Evolutionary conservation across 192 early-diverging fungal genomes (phyloP), one percentile per base, ranked within the genome.

Genomic region (Linnemannia exigua): DNA sequence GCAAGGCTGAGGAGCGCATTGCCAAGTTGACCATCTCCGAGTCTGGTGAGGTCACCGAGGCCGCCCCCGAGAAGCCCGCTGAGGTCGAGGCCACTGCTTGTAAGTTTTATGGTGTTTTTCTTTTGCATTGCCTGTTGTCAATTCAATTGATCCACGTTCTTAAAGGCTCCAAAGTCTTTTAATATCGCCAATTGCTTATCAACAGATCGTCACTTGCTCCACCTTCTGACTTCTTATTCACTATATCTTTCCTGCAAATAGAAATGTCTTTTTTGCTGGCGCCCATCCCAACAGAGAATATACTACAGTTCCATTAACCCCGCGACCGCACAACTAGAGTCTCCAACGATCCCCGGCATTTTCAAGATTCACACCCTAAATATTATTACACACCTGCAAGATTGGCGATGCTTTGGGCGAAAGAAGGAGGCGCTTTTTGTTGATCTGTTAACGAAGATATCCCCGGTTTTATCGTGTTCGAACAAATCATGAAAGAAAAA

Each of bases 1-100:
- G 90, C 76, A 94, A 94, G 87, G 98, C 96, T 66, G 93, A 97
- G 88, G 95, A 93, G 71, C 94, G 94, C 90, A 95, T 98, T 77
- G 94, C 92, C 47, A 85, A 88, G 70, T 63, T 79, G 71, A 88
- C 76, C 46, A 50, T 76, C 67, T 58, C 73, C n/a, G 79, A 87
- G 31, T 66, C 44, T 25, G 51, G 33, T 9, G 79, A 86, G 67
- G 48, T 36, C 33, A 50, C 72, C 31, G 77, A 79, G 72, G 72
- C 71, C 41, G 31, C 76, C 28, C 8, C 77, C 72, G 73, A 74
- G 73, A 79, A 87, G 85, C 3, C 79, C 28, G 36, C 70, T 41
- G 76, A 77, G 37, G 50, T 54, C 37, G 80, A 79, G 67, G 80
- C 72, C 63, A 79, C 79, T 70, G 86, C 78, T 70, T 79, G 75